Evolutionary conservation across 805 yeast species (phyloP).

Genomic region (Metschnikowia orientalis): DNA sequence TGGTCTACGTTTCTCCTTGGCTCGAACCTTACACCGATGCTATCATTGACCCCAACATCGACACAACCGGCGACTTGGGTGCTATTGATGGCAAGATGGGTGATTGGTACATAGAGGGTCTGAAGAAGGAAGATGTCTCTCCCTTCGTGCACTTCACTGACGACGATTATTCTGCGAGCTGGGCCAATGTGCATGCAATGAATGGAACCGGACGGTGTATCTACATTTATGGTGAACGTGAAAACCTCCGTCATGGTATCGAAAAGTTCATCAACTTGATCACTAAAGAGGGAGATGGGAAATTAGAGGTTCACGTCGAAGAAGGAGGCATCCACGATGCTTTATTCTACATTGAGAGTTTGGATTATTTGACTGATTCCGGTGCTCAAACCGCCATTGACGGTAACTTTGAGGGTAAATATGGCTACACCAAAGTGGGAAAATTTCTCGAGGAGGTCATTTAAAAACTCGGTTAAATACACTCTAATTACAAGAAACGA

Average conservation of each 20-base stretch:
- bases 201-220: constrained; percentile 20
- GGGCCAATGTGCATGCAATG: constrained; percentile 26
- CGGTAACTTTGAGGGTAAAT: constrained; percentile 25
- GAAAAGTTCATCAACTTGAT: constrained; percentile 23
- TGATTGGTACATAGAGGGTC: constrained; percentile 27
- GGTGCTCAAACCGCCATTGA: constrained; percentile 22
- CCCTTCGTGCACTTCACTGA: constrained; percentile 23
- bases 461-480: too few species aligned
- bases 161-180: constrained; percentile 22
- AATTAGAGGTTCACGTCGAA: constrained; percentile 22
- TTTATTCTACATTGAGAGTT: constrained; percentile 30
- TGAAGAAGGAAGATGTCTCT: constrained; percentile 12
- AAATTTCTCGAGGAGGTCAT: constrained; percentile 17
- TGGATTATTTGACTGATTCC: constrained; percentile 24
- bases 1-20: constrained; percentile 34
- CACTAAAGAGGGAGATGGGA: constrained; percentile 16
- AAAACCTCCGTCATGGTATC: constrained; percentile 27
- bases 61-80: constrained; percentile 31
- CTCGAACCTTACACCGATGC: constrained; percentile 28
- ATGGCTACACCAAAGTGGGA: constrained; percentile 14
- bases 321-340: constrained; percentile 35
- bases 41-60: constrained; percentile 21
- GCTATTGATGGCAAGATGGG: constrained; percentile 27
- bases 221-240: constrained; percentile 31
- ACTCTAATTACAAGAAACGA: too few species aligned